Evolutionary conservation across 495 filamentous ascomycete genomes (phyloP).

Genomic region (Extremus antarcticus): DNA sequence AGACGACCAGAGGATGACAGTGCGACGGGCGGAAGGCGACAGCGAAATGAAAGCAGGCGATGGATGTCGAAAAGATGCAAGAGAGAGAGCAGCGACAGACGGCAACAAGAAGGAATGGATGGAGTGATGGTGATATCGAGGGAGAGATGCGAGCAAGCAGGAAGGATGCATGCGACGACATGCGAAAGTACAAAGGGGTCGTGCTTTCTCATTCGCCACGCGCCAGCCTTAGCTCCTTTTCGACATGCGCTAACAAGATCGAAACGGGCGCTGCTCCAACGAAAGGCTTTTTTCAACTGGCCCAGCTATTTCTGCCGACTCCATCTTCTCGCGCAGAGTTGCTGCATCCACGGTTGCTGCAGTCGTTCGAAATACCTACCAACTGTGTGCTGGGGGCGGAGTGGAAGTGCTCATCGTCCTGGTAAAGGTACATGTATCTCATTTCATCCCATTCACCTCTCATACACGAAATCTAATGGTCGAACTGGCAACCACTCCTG

Average conservation of each 20-base stretch:
- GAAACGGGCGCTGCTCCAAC: neutral
- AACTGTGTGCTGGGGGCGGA: neutral
- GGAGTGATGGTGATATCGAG: neutral
- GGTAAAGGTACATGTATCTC: neutral
- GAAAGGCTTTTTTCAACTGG: neutral
- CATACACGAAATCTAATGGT: no score
- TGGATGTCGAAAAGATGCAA: slow-evolving; percentile 4
- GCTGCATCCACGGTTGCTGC: neutral
- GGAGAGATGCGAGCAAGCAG: neutral
- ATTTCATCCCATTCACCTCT: neutral
- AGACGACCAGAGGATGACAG: neutral
- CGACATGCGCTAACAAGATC: neutral
- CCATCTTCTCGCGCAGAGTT: neutral
- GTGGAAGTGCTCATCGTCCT: neutral
- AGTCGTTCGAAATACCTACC: neutral
- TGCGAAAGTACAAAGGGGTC: neutral
- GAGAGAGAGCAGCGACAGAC: neutral
- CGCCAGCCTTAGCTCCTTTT: neutral
- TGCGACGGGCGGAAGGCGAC: neutral
- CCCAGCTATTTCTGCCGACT: neutral
- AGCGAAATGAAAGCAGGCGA: slow-evolving; percentile 1
- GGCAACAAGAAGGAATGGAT: neutral
- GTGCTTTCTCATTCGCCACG: neutral
- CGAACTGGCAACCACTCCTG: no score
- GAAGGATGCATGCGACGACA: neutral